Conservation (phyloP, 2,329 filamentous ascomycete species). For the Paecilomyces sp. region DNA sequence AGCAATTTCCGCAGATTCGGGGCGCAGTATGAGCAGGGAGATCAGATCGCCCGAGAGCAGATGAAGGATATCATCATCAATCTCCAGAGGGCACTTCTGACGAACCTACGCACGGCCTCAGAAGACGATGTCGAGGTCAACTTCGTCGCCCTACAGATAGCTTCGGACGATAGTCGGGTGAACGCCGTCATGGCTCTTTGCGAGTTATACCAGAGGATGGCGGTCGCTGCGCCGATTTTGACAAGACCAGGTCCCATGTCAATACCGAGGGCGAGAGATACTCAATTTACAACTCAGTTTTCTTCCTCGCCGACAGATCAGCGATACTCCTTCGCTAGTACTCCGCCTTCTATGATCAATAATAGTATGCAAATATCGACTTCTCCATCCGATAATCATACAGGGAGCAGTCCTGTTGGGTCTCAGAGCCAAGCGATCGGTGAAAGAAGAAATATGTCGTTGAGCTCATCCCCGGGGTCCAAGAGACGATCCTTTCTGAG, state of each 20-base stretch:
- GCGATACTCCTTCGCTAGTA: neutral
- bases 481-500: neutral
- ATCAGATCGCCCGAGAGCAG: conserved; percentile 28
- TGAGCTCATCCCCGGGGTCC: neutral
- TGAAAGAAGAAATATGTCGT: neutral
- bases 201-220: conserved; percentile 25
- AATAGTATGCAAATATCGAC: neutral
- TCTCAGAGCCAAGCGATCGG: neutral
- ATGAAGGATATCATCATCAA: conserved; percentile 33
- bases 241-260: conserved; percentile 2
- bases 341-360: neutral
- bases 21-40: conserved; percentile 25
- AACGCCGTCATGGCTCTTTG: conserved; percentile 28
- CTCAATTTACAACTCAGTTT: neutral
- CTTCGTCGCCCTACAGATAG: conserved; percentile 21
- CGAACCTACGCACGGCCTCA: conserved; percentile 22
- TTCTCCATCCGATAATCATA: neutral
- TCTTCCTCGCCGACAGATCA: neutral
- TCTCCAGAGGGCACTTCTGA: conserved; percentile 28
- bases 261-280: neutral
- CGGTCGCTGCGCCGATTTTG: conserved; percentile 9
- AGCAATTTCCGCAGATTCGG: conserved; percentile 26
- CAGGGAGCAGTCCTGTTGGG: neutral
- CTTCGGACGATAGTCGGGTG: conserved; percentile 30
- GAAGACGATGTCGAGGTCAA: conserved; percentile 24